A percentile compares a stretch with the other conserved stretches of the same genome.
Evolutionary conservation across 805 yeast species (phyloP).

Genomic region (Yarrowia sp.): DNA sequence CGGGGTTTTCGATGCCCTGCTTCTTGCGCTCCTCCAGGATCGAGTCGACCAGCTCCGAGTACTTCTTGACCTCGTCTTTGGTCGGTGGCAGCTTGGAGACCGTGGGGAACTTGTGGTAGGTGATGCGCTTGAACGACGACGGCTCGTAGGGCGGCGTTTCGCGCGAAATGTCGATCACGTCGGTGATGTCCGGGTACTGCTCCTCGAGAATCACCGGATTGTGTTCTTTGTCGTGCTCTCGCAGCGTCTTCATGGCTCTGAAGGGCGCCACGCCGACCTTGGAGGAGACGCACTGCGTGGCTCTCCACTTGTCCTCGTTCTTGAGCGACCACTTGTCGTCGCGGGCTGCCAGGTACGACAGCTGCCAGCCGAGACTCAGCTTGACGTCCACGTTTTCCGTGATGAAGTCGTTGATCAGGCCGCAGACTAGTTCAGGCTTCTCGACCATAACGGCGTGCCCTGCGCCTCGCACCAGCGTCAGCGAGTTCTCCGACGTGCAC

Average conservation of each 20-base stretch:
- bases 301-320: conserved; percentile 70
- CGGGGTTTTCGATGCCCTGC: conserved; percentile 37
- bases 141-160: conserved; percentile 71
- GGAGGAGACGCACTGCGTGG: conserved; percentile 48
- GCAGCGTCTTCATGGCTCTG: conserved; percentile 70
- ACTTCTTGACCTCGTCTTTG: conserved; percentile 53
- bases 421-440: conserved; percentile 63
- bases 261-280: conserved; percentile 46
- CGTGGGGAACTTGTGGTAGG: conserved; percentile 70
- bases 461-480: conserved; percentile 43
- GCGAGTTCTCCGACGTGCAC: conserved; percentile 41
- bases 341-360: conserved; percentile 49
- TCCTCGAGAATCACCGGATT: conserved; percentile 57
- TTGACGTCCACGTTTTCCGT: conserved; percentile 50
- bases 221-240: conserved; percentile 61
- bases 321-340: conserved; percentile 78
- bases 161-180: conserved; percentile 64
- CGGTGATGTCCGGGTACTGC: conserved; percentile 51
- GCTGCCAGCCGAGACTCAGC: conserved; percentile 69
- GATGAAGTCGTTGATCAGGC: conserved; percentile 57
- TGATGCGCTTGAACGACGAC: conserved; percentile 49
- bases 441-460: conserved; percentile 67
- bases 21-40: conserved; percentile 39
- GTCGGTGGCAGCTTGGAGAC: conserved; percentile 77
- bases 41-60: conserved; percentile 53